Evolutionary conservation across 73 alveolate species (phyloP).

Genomic region (Blepharisma japonicum): DNA sequence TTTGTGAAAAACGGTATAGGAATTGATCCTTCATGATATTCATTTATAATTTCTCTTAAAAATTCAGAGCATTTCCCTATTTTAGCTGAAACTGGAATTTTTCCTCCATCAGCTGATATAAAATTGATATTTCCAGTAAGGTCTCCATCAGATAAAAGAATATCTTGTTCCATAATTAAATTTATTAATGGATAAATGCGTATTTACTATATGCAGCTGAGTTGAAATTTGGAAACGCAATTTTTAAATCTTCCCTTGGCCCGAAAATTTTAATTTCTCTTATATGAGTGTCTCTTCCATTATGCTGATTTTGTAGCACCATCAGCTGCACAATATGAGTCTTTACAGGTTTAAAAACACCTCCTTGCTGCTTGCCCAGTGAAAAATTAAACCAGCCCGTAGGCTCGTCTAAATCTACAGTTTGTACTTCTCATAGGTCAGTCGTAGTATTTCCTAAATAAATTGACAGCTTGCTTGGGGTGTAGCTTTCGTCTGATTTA

Average conservation of each 20-base stretch:
- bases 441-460: constrained; percentile 92
- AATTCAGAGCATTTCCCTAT: too few relatives aligned
- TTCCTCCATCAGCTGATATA: too few relatives aligned
- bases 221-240: constrained; percentile 55
- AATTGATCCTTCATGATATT: too few relatives aligned
- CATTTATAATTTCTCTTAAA: too few relatives aligned
- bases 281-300: constrained; percentile 98
- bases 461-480: constrained; percentile 91
- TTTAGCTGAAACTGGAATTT: too few relatives aligned
- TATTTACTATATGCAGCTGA: constrained; percentile 40
- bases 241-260: constrained; percentile 82
- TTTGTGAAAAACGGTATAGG: too few relatives aligned
- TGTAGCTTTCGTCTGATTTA: constrained; percentile 97
- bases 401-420: constrained; percentile 95
- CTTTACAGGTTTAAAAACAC: constrained; percentile 36
- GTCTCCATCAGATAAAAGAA: too few relatives aligned
- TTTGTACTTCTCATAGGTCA: constrained; percentile 89
- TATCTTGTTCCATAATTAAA: too few relatives aligned
- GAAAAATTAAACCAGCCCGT: constrained; percentile 94
- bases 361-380: constrained; percentile 39
- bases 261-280: constrained; percentile 94
- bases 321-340: constrained; percentile 64
- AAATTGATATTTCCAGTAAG: too few relatives aligned
- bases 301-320: constrained; percentile 90
- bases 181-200: neutral